Percentiles rank a stretch among this genome's conserved stretches.
These are phyloP conservation scores for Microcera coccophila DNA, from an alignment of 2,329 filamentous ascomycete genomes.

Conservation along the genomic window DNA sequence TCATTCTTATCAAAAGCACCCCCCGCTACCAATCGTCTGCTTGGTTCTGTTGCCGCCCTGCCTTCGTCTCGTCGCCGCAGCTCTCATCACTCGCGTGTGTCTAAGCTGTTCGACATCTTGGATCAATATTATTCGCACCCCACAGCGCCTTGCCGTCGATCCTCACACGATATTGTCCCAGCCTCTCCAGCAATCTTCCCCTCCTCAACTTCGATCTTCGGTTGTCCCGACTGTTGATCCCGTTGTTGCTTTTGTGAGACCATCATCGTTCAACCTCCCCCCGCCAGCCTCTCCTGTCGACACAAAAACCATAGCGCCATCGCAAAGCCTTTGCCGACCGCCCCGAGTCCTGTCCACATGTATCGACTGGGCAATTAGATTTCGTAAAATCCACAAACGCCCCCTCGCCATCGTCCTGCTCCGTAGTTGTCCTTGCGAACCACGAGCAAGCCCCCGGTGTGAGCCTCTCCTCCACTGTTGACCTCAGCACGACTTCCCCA, in stretches of 20 bases:
- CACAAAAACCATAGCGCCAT: conserved; percentile 15
- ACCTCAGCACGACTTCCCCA: conserved; percentile 10
- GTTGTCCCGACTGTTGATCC: not conserved
- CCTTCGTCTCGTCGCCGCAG: conserved; percentile 15
- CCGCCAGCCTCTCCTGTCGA: conserved; percentile 20
- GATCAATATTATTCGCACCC: conserved; percentile 24
- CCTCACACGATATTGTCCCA: no score
- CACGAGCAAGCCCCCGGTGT: conserved; percentile 15
- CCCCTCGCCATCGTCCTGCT: not conserved
- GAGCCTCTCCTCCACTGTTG: conserved; percentile 16
- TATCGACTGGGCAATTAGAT: conserved; percentile 6
- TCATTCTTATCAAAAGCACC: conserved; percentile 9
- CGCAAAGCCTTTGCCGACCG: conserved; percentile 17
- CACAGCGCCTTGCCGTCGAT: no score
- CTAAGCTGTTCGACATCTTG: conserved; percentile 14
- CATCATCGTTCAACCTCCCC: conserved; percentile 9
- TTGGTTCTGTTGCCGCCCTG: conserved; percentile 3
- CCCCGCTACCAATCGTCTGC: conserved; percentile 12
- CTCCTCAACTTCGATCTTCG: conserved; percentile 4
- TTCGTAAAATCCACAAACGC: conserved; percentile 6
- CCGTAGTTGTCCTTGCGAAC: conserved; percentile 13
- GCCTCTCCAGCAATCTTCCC: conserved; percentile 9
- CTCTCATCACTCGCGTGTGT: conserved; percentile 11
- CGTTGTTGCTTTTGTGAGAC: conserved; percentile 12
- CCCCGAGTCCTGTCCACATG: conserved; percentile 10